Conservation (phyloP, 1,284 basidiomycete genomes). For the Moesziomyces globuligerus region DNA sequence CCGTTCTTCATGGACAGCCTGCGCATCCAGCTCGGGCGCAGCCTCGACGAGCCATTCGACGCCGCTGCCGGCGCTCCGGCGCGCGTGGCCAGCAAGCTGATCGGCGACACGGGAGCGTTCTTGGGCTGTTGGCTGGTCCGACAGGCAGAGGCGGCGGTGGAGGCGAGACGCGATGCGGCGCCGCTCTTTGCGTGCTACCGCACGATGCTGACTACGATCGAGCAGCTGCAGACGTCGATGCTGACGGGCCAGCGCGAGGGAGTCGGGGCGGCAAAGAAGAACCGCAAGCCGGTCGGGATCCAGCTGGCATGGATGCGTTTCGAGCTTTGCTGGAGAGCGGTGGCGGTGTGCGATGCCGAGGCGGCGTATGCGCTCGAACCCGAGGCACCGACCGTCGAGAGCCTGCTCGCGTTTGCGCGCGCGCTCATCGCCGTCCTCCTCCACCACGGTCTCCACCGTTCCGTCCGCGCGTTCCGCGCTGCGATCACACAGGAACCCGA, state of each 20-base stretch:
- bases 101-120: slow-evolving; percentile 27
- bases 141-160: slow-evolving; percentile 1
- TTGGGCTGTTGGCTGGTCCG: slow-evolving; percentile 30
- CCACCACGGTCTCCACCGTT: slow-evolving; percentile 52
- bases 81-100: slow-evolving; percentile 8
- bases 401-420: slow-evolving; percentile 23
- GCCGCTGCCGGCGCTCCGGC: background rate
- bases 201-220: slow-evolving; percentile 18
- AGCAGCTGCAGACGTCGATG: slow-evolving; percentile 29
- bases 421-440: slow-evolving; percentile 54
- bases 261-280: background rate
- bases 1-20: slow-evolving; percentile 29
- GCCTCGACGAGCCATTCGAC: slow-evolving; percentile 1
- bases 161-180: background rate
- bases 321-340: slow-evolving; percentile 51
- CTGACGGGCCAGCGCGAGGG: slow-evolving; percentile 13
- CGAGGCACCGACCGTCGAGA: slow-evolving; percentile 57
- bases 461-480: slow-evolving; percentile 24
- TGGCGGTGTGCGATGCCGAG: slow-evolving; percentile 34
- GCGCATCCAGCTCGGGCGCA: slow-evolving; percentile 18
- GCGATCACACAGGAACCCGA: background rate
- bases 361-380: slow-evolving; percentile 30
- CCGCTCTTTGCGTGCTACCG: slow-evolving; percentile 30
- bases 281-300: slow-evolving; percentile 24
- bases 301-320: slow-evolving; percentile 56